A percentile compares a stretch with the other conserved stretches of the same genome.
These are phyloP conservation scores for Suillus hirtellus DNA, from an alignment of 768 basidiomycete species.

Conservation along the genomic window DNA sequence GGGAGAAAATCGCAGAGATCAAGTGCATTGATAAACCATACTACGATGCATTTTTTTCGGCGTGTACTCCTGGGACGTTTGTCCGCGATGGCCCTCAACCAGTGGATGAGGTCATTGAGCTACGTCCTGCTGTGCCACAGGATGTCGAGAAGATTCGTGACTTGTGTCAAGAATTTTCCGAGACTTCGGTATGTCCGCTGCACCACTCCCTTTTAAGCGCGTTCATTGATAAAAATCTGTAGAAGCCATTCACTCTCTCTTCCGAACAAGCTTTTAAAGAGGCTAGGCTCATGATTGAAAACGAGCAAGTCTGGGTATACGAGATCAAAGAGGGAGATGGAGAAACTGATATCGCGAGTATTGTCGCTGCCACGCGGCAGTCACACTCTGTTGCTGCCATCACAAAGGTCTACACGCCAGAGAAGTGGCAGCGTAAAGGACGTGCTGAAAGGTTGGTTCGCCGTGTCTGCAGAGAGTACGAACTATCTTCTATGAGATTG, in stretches of 20 bases:
- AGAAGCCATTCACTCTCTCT: constrained; percentile 39
- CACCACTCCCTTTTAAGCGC: constrained; percentile 5
- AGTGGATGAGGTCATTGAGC: constrained; percentile 36
- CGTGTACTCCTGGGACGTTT: constrained; percentile 41
- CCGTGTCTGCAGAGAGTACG: constrained; percentile 45
- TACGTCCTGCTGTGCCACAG: constrained; percentile 35
- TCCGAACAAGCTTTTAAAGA: constrained; percentile 42
- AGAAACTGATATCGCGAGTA: constrained; percentile 36
- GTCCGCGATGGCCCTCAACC: constrained; percentile 24
- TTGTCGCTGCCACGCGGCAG: constrained; percentile 59
- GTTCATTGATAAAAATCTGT: constrained; percentile 33
- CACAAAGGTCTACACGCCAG: constrained; percentile 58
- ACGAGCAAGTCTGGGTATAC: constrained; percentile 55
- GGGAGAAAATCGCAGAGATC: constrained; percentile 45
- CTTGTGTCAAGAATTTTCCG: constrained; percentile 53
- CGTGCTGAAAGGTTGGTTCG: constrained; percentile 55
- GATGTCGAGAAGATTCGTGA: constrained; percentile 44
- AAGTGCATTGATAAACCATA: constrained; percentile 43
- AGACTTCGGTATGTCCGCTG: constrained; percentile 45
- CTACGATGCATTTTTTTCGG: constrained; percentile 50
- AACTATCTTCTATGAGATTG: constrained; percentile 4
- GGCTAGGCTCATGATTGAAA: constrained; percentile 47
- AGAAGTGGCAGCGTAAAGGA: constrained; percentile 44
- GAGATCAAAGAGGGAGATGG: constrained; percentile 35
- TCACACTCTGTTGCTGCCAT: constrained; percentile 51